Conservation (phyloP, 2,329 filamentous ascomycete genomes). For the Monosporascus sp. region DNA sequence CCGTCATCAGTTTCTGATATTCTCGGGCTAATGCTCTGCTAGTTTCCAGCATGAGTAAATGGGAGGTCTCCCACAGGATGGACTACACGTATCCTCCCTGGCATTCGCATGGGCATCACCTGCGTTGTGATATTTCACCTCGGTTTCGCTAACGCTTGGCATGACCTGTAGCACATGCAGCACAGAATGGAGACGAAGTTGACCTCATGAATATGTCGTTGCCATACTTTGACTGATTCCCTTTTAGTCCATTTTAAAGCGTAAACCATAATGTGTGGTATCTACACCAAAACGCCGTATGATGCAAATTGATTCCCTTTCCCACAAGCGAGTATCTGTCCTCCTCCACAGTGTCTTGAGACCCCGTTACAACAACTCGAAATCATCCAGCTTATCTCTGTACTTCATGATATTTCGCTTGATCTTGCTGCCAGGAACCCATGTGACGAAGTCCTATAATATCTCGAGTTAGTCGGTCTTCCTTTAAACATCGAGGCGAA, state of each 20-base stretch:
- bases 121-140: too few species aligned
- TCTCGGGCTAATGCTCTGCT: too few species aligned
- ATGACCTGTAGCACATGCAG: too few species aligned
- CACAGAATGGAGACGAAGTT: too few species aligned
- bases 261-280: not conserved
- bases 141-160: too few species aligned
- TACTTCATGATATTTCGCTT: conserved; percentile 95
- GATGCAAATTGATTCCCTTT: conserved; percentile 1
- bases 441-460: conserved; percentile 75
- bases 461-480: not conserved
- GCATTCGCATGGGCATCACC: too few species aligned
- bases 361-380: conserved; percentile 65
- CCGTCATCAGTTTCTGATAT: too few species aligned
- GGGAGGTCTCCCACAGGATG: too few species aligned
- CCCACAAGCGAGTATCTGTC: not conserved
- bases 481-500: too few species aligned
- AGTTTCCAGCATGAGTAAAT: too few species aligned
- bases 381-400: conserved; percentile 91
- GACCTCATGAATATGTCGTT: too few species aligned
- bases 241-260: not conserved
- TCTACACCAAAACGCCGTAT: conserved; percentile 18
- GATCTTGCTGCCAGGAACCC: conserved; percentile 94
- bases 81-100: too few species aligned
- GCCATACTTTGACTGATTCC: not conserved
- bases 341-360: not conserved